Evolutionary conservation across 192 early-diverging fungal genomes (phyloP), one percentile per base, ranked within the genome.

Genomic region (Mycoemilia scoparia): DNA sequence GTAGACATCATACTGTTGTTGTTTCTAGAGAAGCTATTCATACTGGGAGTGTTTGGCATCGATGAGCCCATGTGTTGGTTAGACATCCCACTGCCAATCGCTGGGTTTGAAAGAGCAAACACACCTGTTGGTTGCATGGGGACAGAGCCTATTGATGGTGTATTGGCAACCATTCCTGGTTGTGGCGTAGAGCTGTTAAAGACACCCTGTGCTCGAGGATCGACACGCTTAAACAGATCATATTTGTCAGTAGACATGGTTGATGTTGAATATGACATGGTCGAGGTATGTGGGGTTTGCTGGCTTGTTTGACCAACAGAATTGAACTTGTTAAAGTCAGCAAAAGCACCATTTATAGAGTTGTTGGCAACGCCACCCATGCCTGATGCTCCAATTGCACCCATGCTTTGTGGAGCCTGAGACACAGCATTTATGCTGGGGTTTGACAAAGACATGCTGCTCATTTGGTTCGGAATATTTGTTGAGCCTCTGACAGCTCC

Each of bases 191-290:
- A 27, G 28, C 36, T 31, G 3, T 15, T 45, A 26, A 60, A 54
- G 21, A 60, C 35, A 32, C 57, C 46, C 1, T 50, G 57, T 0
- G 49, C 51, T 13, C 50, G 51, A 21, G 57, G 57, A 21, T 54
- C 54, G 39, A 60, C 26, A 1, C 46, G 38, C 43, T 54, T 54
- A 47, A 60, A 54, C 36, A 60, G 14, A 14, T 60, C 57, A 34
- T 60, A 60, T 20, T 49, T 44, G 42, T 14, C 49, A 5, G 36
- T 45, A 0, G 21, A n/a, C 23, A 44, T 36, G 22, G 21, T 35
- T 26, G 29, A 17, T 24, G 37, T 4, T 34, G 19, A 27, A 27
- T 18, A 22, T 28, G 21, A 21, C 34, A 50, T 12, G 15, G 33
- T 26, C 27, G 28, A 34, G 33, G 31, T n/a, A 37, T 21, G 29